Base-by-base conservation (phyloP, 164 flowering plant genomes). In the Berberis thunbergii region DNA sequence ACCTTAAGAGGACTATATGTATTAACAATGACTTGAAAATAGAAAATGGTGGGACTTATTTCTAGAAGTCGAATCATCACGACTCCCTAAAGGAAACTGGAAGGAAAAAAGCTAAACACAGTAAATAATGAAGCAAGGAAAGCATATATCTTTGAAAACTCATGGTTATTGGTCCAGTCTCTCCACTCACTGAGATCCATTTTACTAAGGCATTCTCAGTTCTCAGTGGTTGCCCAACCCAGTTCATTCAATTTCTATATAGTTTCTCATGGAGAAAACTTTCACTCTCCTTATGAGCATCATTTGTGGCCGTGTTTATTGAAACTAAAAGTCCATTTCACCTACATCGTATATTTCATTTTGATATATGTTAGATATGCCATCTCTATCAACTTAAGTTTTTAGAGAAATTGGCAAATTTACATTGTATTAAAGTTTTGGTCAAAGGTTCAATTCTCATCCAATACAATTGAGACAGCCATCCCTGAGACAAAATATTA, bases 51-150 rank as follows among this genome's bases (percentile, higher is more conserved):
- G 11, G 60, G 8, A 12, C n/a, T 52, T 10, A 46, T 55, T 55
- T 57, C 60, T 57, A 57, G 60, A 57, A 57, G 60, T 57, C 43
- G 60, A 57, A 57, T 41, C 43, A 43, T 41, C 41, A 57, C 43
- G 26, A 26, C 41, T n/a, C 60, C 60, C 43, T 5, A 57, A 40
- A 57, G 43, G 60, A 57, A n/a, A 57, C 60, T 57, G 60, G 60
- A 57, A 3, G 45, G 3, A 42, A 5, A 9, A 40, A 4, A 57
- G 12, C 6, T 45, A 41, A 41, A 41, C 60, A 57, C 8, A 10
- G 2, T 26, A 2, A 7, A 56, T 3, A 56, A 6, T 13, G 59
- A 26, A 26, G 8, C 4, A 57, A 26, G 11, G 13, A 4, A 40
- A 40, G 8, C 12, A 40, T n/a, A 40, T 57, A 40, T 57, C 43